These are phyloP conservation scores for Fusarium pseudoanthophilum DNA, from an alignment of 2,329 filamentous ascomycete species.

Conservation along the genomic window DNA sequence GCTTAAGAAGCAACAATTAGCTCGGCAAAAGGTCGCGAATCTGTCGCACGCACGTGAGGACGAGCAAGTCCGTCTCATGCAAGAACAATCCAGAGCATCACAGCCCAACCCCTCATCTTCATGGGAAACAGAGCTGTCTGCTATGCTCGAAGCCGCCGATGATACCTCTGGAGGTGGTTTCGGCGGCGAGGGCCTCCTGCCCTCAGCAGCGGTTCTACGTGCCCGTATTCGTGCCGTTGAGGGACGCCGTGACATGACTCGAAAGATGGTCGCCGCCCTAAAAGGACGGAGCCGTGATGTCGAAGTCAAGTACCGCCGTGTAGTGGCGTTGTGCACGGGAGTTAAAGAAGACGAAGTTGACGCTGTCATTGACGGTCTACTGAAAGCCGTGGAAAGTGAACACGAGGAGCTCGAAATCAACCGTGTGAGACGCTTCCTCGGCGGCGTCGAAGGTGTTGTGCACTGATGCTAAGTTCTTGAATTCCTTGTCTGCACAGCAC, in stretches of 20 bases:
- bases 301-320: constrained; percentile 86
- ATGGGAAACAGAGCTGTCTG: constrained; percentile 66
- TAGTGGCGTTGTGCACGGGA: constrained; percentile 87
- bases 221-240: constrained; percentile 77
- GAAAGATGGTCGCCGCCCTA: constrained; percentile 74
- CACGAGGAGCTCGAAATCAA: constrained; percentile 78
- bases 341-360: constrained; percentile 84
- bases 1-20: constrained; percentile 71
- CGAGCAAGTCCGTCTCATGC: constrained; percentile 65
- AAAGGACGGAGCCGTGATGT: constrained; percentile 84
- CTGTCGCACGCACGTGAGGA: constrained; percentile 78
- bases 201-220: constrained; percentile 69
- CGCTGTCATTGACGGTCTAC: constrained; percentile 78
- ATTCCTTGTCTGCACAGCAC: background rate
- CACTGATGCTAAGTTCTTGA: constrained; percentile 46
- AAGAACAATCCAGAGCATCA: constrained; percentile 54
- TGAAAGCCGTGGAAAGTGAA: constrained; percentile 92
- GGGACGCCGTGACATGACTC: constrained; percentile 73
- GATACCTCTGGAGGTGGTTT: constrained; percentile 52
- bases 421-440: constrained; percentile 80
- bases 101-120: constrained; percentile 58
- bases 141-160: constrained; percentile 58
- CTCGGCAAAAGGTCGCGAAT: constrained; percentile 79
- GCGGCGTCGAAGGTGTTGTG: constrained; percentile 76
- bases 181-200: constrained; percentile 58